Conservation (phyloP, 345 rosid genomes). For the Jatropha curcas region DNA sequence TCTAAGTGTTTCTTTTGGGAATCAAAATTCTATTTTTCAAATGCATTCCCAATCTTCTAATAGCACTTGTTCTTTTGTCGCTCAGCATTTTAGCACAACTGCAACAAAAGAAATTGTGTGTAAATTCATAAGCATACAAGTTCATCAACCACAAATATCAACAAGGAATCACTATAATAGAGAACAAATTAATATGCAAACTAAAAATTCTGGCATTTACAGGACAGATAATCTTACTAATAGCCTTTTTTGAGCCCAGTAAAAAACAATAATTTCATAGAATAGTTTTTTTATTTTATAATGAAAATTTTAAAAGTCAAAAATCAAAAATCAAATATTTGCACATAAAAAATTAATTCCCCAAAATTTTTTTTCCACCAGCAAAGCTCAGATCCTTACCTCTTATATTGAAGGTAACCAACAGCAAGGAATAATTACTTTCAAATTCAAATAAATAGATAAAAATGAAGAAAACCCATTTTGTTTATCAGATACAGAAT, state of each 20-base stretch:
- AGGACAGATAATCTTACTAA: no score
- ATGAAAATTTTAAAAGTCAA: neutral
- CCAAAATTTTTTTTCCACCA: neutral
- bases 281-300: no score
- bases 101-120: neutral
- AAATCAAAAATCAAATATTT: neutral
- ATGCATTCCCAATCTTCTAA: slow-evolving; percentile 39
- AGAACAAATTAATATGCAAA: no score
- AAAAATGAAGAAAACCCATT: neutral
- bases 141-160: neutral
- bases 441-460: neutral
- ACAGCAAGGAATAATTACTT: neutral
- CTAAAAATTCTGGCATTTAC: no score
- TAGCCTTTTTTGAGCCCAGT: no score
- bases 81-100: slow-evolving; percentile 30
- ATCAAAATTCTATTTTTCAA: slow-evolving; percentile 69
- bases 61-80: slow-evolving; percentile 29
- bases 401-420: neutral
- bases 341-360: neutral
- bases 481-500: neutral
- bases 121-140: neutral
- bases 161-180: neutral
- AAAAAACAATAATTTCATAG: no score
- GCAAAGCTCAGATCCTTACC: neutral
- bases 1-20: slow-evolving; percentile 90